These are phyloP conservation scores for Allantophomopsis lycopodina DNA, from an alignment of 2,329 filamentous ascomycete species.

Conservation along the genomic window DNA sequence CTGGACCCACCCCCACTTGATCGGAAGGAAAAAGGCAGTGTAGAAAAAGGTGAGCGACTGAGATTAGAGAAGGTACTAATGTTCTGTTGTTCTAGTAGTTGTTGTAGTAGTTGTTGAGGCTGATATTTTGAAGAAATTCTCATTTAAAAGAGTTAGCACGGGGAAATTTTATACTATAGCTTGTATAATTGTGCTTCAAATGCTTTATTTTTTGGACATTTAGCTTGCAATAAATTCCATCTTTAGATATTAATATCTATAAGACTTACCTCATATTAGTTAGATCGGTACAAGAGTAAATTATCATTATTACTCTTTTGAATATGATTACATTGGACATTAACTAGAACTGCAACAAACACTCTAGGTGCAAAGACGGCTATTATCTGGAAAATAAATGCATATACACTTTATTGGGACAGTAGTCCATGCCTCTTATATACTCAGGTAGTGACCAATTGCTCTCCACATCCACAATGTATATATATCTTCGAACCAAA, in stretches of 20 bases:
- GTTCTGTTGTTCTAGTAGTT: no score
- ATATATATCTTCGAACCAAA: no score
- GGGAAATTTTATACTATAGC: conserved; percentile 36
- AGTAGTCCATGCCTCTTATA: conserved; percentile 40
- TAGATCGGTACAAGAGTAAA: conserved; percentile 43
- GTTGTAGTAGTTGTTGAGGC: conserved; percentile 24
- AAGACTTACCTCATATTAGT: conserved; percentile 41
- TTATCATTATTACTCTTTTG: conserved; percentile 65
- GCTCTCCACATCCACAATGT: no score
- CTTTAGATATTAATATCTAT: conserved; percentile 42
- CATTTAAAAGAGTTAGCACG: conserved; percentile 29
- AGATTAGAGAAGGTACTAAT: no score
- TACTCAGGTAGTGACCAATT: no score
- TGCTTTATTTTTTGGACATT: conserved; percentile 49
- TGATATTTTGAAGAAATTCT: conserved; percentile 44
- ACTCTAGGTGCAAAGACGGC: conserved; percentile 19
- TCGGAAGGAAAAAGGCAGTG: no score
- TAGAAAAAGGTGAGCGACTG: no score
- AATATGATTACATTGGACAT: conserved; percentile 54
- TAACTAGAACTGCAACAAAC: conserved; percentile 46
- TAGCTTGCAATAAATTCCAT: conserved; percentile 50
- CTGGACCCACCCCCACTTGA: no score
- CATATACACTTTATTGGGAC: conserved; percentile 40
- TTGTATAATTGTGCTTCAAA: conserved; percentile 37
- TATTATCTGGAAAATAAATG: conserved; percentile 46